phyloP scores from a whole-genome alignment of 1,139 yeast genomes.

The Kodamaea plutei region DNA sequence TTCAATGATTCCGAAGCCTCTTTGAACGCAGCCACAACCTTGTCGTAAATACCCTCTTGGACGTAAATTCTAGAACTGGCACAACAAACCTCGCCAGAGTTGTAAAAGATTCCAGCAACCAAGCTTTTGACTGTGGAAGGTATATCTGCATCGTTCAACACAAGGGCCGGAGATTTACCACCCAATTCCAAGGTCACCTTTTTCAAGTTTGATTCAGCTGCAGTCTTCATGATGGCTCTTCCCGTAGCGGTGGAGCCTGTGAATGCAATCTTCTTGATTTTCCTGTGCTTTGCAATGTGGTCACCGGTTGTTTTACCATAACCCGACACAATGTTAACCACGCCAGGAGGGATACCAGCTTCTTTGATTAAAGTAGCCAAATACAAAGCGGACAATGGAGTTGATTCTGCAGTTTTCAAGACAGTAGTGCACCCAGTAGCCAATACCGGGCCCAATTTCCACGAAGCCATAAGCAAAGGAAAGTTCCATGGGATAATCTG shows the following conservation, averaged over 20 bases:
- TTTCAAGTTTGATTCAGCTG: conserved; percentile 29
- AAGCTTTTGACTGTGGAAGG: conserved; percentile 54
- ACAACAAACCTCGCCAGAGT: conserved; percentile 86
- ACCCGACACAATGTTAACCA: conserved; percentile 31
- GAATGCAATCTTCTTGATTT: conserved; percentile 32
- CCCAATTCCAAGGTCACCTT: conserved; percentile 35
- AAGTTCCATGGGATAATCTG: conserved; percentile 40
- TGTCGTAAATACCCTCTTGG: conserved; percentile 72
- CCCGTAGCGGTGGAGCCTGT: conserved; percentile 38
- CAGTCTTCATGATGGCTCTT: conserved; percentile 28
- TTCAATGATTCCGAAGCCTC: conserved; percentile 52
- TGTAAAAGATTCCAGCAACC: conserved; percentile 64
- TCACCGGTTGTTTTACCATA: conserved; percentile 30
- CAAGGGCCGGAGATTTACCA: conserved; percentile 32
- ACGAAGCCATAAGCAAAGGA: conserved; percentile 34
- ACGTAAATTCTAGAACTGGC: conserved; percentile 82
- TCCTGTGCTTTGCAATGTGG: conserved; percentile 29
- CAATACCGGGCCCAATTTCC: conserved; percentile 35
- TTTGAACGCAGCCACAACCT: conserved; percentile 57
- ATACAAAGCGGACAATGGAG: conserved; percentile 33
- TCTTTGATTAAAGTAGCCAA: conserved; percentile 27
- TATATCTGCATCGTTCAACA: conserved; percentile 28
- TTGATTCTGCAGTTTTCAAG: conserved; percentile 32
- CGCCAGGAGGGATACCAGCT: conserved; percentile 31
- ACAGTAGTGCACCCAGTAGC: conserved; percentile 34